These are phyloP conservation scores for Nannochloris sp. DNA, from an alignment of 139 green algal genomes.

Conservation along the genomic window DNA sequence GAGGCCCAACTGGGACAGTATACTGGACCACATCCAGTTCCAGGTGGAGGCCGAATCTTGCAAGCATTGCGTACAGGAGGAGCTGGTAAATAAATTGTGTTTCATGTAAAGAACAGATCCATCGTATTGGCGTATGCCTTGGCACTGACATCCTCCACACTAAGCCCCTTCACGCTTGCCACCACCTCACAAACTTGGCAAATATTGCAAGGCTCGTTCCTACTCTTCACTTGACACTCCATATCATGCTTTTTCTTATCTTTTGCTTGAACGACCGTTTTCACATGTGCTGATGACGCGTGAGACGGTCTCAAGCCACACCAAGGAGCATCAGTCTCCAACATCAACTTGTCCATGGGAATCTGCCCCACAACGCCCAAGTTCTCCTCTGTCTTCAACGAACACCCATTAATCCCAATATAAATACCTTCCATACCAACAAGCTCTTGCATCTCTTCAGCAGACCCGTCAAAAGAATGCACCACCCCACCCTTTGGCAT, in stretches of 20 bases:
- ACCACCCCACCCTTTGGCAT: conserved; percentile 50
- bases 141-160: conserved; percentile 15
- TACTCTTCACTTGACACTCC: conserved; percentile 60
- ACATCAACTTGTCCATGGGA: conserved; percentile 61
- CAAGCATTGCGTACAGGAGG: conserved; percentile 52
- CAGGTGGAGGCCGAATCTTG: conserved; percentile 59
- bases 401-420: conserved; percentile 83
- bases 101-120: conserved; percentile 29
- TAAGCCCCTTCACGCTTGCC: conserved; percentile 15
- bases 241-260: conserved; percentile 71
- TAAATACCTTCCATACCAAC: conserved; percentile 22
- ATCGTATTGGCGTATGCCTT: conserved; percentile 31
- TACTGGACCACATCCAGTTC: conserved; percentile 57
- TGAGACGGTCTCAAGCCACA: conserved; percentile 61
- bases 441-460: conserved; percentile 53
- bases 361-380: conserved; percentile 51
- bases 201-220: conserved; percentile 79
- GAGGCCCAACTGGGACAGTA: conserved; percentile 63
- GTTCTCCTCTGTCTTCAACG: conserved; percentile 77
- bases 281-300: conserved; percentile 32
- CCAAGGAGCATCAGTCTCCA: conserved; percentile 85
- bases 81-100: conserved; percentile 42
- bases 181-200: conserved; percentile 56
- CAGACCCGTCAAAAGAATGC: conserved; percentile 75
- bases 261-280: conserved; percentile 30